These are phyloP conservation scores for Physcomitrium patens DNA, from an alignment of 225 moss, liverwort and hornwort species.

Conservation along the genomic window DNA sequence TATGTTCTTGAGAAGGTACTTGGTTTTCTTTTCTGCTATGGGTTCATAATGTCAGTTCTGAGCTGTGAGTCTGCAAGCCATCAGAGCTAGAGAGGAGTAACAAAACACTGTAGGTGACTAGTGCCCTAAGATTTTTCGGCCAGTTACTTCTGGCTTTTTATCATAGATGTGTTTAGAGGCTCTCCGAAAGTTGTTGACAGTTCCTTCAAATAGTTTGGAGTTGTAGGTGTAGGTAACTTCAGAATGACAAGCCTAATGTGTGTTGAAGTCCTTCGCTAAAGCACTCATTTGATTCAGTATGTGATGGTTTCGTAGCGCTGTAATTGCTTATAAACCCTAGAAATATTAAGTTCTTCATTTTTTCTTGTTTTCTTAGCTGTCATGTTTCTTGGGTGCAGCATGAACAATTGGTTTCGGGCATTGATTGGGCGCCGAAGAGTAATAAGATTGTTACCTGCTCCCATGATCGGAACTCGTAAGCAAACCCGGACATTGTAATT, in stretches of 20 bases:
- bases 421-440: conserved; percentile 96
- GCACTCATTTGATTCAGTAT: neutral
- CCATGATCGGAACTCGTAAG: conserved; percentile 99
- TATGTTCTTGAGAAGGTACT: conserved; percentile 87
- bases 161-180: neutral
- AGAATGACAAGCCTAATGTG: neutral
- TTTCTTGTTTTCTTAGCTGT: conserved; percentile 12
- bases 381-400: conserved; percentile 64
- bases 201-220: no score
- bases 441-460: conserved; percentile 98
- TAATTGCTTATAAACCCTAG: neutral
- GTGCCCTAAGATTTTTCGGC: no score
- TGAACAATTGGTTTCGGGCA: conserved; percentile 95
- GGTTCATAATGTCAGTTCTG: conserved; percentile 11
- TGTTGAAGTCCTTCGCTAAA: neutral
- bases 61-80: conserved; percentile 14
- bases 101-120: neutral
- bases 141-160: no score
- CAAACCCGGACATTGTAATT: conserved; percentile 7
- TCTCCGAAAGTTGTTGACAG: neutral
- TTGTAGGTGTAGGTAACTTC: neutral
- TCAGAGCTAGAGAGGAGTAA: neutral
- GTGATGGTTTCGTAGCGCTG: neutral
- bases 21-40: conserved; percentile 14
- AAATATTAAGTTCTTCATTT: neutral